Evolutionary conservation across 345 rosid genomes (phyloP), one percentile per base, ranked within the genome.

Genomic region (Eucalyptus cloeziana): DNA sequence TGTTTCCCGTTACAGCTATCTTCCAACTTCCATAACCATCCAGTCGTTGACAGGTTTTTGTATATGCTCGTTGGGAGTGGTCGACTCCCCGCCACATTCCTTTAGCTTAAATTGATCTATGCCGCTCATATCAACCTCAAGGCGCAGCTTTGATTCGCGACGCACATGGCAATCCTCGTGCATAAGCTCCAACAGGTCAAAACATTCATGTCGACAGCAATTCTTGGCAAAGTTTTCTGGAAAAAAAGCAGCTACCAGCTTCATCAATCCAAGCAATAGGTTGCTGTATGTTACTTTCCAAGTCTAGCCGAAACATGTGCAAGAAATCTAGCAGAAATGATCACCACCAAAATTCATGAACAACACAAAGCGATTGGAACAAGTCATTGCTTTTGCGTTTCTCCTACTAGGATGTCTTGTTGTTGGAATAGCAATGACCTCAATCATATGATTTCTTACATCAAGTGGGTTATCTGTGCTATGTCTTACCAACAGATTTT

Each of bases 241-340:
- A 89, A 98, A 98, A 98, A 24, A 56, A 24, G 90, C 99, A 96
- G 64, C 90, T 86, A 64, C 94, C 97, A 52, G 92, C 94, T 87
- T 94, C 93, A 89, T 98, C 99, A 92, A 98, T 98, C 99, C 99
- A 98, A 85, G 99, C 98, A 89, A 98, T 92, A 1, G 97, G 94
- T 80, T 92, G 93, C 79, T 93, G 94, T 8, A 67, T 60, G 62
- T 97, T 96, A 31, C 96, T 96, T 89, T 92, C 94, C 94, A 91
- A 54, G 92, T 98, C 95, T 31, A 97, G 83, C 15, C 89, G 92
- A 50, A 92, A 90, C 99, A 96, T 97, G 51, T 95, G 98, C 94
- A 96, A 86, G 88, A 97, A 94, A 91, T 98, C 98, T 71, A 96
- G 93, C 86, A 96, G 90, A 90, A 94, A 49, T 15, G 90, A 25